These are phyloP conservation scores for Astrothelium subdiscretum DNA, from an alignment of 495 filamentous ascomycete species.

Conservation along the genomic window DNA sequence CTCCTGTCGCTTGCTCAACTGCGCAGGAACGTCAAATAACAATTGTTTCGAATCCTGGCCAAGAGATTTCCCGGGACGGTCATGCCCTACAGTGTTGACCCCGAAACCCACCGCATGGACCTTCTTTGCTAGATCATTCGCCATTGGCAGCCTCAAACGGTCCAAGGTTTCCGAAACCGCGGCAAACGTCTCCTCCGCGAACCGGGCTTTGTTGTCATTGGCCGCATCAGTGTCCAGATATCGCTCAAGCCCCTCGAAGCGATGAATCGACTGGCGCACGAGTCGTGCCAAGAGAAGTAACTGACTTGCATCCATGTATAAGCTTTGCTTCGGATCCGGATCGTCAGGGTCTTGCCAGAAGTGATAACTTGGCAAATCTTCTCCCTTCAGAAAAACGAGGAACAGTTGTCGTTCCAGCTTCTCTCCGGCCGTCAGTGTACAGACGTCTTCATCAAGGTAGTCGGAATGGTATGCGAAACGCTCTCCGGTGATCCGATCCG, in stretches of 20 bases:
- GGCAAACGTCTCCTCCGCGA: background rate
- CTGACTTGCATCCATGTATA: background rate
- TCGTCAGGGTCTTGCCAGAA: background rate
- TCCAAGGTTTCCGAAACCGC: background rate
- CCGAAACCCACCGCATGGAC: background rate
- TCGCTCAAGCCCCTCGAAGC: background rate
- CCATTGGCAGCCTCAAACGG: background rate
- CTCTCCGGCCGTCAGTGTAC: background rate
- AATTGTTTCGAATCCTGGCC: background rate
- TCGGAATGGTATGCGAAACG: background rate
- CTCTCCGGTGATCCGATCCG: background rate
- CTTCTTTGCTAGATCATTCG: background rate
- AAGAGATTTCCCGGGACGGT: background rate
- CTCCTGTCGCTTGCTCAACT: no score
- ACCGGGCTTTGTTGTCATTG: background rate
- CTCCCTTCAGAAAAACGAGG: background rate
- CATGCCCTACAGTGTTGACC: background rate
- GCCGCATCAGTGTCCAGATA: background rate
- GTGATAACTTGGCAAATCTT: background rate
- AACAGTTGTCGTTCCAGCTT: background rate
- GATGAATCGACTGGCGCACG: background rate
- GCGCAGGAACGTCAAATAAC: background rate
- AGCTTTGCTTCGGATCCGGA: background rate
- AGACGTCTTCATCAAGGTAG: background rate
- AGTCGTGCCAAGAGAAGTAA: background rate